Evolutionary conservation across 2,329 filamentous ascomycete species (phyloP).

Genomic region (Trichoderma semiorbis): DNA sequence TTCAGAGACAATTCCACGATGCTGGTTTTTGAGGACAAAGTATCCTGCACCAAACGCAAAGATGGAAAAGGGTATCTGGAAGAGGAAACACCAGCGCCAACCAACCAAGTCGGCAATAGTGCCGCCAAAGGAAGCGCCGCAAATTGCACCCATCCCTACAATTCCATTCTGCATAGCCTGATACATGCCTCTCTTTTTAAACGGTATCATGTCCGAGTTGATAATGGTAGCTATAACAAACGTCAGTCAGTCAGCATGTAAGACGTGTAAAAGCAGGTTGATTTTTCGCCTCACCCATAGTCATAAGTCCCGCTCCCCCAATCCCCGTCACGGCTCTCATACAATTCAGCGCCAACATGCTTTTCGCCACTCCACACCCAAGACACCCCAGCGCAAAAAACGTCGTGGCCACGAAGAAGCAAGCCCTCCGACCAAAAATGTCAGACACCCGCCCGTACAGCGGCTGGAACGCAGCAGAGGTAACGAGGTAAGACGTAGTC

Average conservation of each 20-base stretch:
- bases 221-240: conserved; percentile 43
- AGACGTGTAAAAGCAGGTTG: no score
- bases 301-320: conserved; percentile 65
- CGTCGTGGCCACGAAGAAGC: conserved; percentile 62
- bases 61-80: conserved; percentile 58
- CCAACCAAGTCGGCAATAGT: conserved; percentile 61
- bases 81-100: conserved; percentile 65
- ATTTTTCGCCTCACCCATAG: conserved; percentile 50
- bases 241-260: neutral
- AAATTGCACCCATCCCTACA: conserved; percentile 59
- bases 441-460: conserved; percentile 70
- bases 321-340: conserved; percentile 67
- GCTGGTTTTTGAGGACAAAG: conserved; percentile 41
- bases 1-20: conserved; percentile 26
- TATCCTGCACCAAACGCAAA: conserved; percentile 53
- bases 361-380: conserved; percentile 59
- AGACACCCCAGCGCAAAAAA: conserved; percentile 61
- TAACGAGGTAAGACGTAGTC: conserved; percentile 69
- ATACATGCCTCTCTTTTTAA: conserved; percentile 54
- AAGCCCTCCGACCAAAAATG: conserved; percentile 60
- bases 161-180: conserved; percentile 59
- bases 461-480: conserved; percentile 68
- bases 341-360: conserved; percentile 58
- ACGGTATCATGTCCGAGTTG: conserved; percentile 63
- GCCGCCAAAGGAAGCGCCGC: conserved; percentile 62